Percentiles rank a stretch among this genome's conserved stretches.
phyloP scores from a whole-genome alignment of 768 basidiomycete species.

The Hygrocybe punicea region DNA sequence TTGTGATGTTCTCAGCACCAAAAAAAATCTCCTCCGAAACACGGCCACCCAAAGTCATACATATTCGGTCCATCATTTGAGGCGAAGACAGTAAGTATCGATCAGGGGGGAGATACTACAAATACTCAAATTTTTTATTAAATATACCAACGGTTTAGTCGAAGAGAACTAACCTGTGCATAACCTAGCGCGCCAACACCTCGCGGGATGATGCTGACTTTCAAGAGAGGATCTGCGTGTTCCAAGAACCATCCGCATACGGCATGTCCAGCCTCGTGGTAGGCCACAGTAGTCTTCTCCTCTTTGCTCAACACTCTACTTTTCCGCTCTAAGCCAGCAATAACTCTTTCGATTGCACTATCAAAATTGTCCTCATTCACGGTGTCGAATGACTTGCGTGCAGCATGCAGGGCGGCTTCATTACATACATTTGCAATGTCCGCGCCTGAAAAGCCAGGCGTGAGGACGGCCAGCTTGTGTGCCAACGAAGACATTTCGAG shows the following conservation, averaged over 20 bases:
- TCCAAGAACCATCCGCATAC: slow-evolving; percentile 98
- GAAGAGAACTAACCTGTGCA: slow-evolving; percentile 64
- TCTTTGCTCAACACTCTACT: slow-evolving; percentile 87
- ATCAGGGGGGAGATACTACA: slow-evolving; percentile 88
- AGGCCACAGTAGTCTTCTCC: slow-evolving; percentile 98
- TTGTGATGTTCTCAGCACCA: slow-evolving; percentile 85
- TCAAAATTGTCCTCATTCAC: slow-evolving; percentile 89
- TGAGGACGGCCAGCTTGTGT: slow-evolving; percentile 92
- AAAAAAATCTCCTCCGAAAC: slow-evolving; percentile 99
- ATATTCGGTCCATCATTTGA: slow-evolving; percentile 92
- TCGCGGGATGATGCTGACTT: slow-evolving; percentile 97
- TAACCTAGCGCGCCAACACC: slow-evolving; percentile 95
- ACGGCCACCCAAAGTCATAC: slow-evolving; percentile 97
- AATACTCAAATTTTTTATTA: slow-evolving; percentile 11
- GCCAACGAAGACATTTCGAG: slow-evolving; percentile 61
- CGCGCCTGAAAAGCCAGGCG: slow-evolving; percentile 97
- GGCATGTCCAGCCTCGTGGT: slow-evolving; percentile 98
- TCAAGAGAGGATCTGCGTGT: slow-evolving; percentile 92
- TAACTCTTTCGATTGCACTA: slow-evolving; percentile 95
- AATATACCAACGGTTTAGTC: slow-evolving; percentile 1
- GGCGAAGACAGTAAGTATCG: slow-evolving; percentile 93
- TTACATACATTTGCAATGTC: slow-evolving; percentile 99
- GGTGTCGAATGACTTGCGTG: slow-evolving; percentile 73
- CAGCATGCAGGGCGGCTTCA: slow-evolving; percentile 93
- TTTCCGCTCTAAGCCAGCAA: slow-evolving; percentile 95